These are phyloP conservation scores for Suillus ampliporus DNA, from an alignment of 768 basidiomycete species.

Conservation along the genomic window DNA sequence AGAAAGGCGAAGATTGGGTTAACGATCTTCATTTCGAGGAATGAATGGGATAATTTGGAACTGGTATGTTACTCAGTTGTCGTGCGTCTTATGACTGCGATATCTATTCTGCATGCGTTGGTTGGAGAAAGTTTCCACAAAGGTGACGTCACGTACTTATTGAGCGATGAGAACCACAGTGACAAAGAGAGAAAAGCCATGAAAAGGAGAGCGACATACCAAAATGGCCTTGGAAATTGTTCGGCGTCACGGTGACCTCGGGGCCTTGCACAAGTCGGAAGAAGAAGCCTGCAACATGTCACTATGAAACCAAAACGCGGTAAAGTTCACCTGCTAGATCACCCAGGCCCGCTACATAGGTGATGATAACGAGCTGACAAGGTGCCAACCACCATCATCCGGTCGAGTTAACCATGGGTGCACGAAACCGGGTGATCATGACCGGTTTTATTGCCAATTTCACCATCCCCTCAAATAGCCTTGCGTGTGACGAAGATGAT, in stretches of 20 bases:
- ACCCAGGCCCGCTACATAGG: no score
- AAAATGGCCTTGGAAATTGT: neutral
- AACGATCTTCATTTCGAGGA: neutral
- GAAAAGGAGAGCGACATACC: neutral
- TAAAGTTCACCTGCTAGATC: no score
- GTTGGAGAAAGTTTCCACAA: neutral
- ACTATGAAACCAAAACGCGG: no score
- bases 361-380: no score
- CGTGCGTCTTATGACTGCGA: neutral
- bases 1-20: neutral
- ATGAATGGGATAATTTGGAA: no score
- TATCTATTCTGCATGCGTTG: neutral
- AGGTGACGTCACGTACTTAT: neutral
- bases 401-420: no score
- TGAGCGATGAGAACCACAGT: neutral
- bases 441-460: no score
- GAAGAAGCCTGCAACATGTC: neutral
- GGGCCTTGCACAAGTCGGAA: neutral
- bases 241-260: neutral
- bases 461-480: no score
- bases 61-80: neutral
- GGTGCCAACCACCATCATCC: no score
- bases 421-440: no score
- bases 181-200: neutral
- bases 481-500: no score